phyloP scores from a whole-genome alignment of 2,329 filamentous ascomycete species.

The Biscogniauxia sp. region DNA sequence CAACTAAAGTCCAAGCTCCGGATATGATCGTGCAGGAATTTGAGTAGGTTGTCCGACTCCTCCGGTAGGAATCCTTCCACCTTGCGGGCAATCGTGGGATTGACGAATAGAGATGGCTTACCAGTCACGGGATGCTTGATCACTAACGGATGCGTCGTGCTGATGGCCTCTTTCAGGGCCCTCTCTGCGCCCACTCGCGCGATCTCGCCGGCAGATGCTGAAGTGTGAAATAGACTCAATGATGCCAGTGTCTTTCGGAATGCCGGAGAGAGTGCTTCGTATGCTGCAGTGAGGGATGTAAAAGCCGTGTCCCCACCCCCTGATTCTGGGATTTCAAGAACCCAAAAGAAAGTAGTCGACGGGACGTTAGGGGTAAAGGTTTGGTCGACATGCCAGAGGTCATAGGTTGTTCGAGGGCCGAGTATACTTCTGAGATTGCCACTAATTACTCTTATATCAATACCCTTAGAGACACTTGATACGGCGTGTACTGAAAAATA shows the following conservation, averaged over 20 bases:
- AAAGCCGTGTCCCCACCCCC: conserved; percentile 27
- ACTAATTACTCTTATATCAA: not conserved
- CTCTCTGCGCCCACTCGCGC: conserved; percentile 44
- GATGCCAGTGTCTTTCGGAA: conserved; percentile 66
- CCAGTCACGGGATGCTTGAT: conserved; percentile 65
- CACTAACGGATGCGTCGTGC: conserved; percentile 61
- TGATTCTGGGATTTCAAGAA: conserved; percentile 24
- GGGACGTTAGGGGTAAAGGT: conserved; percentile 22
- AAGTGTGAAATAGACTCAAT: conserved; percentile 64
- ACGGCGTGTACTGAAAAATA: not conserved
- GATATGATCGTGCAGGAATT: conserved; percentile 56
- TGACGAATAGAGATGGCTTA: conserved; percentile 66
- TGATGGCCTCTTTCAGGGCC: conserved; percentile 47
- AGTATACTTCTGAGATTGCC: conserved; percentile 9
- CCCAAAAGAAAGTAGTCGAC: conserved; percentile 26
- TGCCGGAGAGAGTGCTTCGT: conserved; percentile 57
- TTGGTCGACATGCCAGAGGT: conserved; percentile 27
- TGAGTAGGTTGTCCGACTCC: conserved; percentile 63
- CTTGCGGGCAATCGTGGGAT: conserved; percentile 58
- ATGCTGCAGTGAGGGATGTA: conserved; percentile 21
- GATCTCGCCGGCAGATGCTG: conserved; percentile 58
- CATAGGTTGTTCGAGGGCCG: conserved; percentile 5
- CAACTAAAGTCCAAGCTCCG: conserved; percentile 62
- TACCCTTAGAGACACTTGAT: not conserved
- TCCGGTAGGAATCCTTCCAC: conserved; percentile 69